Percentiles rank a stretch among this genome's conserved stretches.
Evolutionary conservation across 2,329 filamentous ascomycete species (phyloP).

Genomic region (Talaromyces sp.): DNA sequence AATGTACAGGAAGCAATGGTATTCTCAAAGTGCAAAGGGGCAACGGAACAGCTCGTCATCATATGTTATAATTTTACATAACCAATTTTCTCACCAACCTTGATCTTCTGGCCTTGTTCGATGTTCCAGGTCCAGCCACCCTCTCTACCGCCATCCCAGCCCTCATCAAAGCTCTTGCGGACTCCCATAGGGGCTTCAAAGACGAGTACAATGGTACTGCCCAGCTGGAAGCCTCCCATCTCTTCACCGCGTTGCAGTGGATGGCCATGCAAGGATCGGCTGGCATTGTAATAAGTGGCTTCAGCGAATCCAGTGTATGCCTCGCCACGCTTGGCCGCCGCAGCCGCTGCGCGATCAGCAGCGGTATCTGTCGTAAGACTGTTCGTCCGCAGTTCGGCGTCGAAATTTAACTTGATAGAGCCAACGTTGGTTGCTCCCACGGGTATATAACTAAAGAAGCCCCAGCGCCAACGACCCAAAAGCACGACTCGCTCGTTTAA

Average conservation of each 20-base stretch:
- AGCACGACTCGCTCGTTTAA: conserved; percentile 94
- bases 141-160: conserved; percentile 56
- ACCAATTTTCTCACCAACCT: conserved; percentile 83
- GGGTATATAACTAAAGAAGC: conserved; percentile 94
- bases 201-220: conserved; percentile 90
- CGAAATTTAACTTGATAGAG: conserved; percentile 95
- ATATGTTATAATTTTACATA: conserved; percentile 52
- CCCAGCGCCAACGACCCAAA: conserved; percentile 90
- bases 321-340: conserved; percentile 71
- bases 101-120: conserved; percentile 80
- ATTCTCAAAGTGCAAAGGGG: not conserved
- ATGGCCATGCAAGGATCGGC: conserved; percentile 73
- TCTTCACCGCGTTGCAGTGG: conserved; percentile 84
- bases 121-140: conserved; percentile 83
- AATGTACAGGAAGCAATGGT: not conserved
- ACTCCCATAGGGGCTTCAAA: conserved; percentile 81
- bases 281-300: conserved; percentile 79
- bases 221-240: conserved; percentile 96
- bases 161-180: conserved; percentile 57
- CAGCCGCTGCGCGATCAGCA: conserved; percentile 78
- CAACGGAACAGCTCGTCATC: not conserved
- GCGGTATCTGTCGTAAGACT: conserved; percentile 87
- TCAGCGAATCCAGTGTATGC: conserved; percentile 88
- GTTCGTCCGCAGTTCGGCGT: conserved; percentile 88
- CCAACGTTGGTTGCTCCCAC: conserved; percentile 97